Evolutionary conservation across 108 stramenopile species (phyloP), one percentile per base, ranked within the genome.

Genomic region (Hondaea fermentalgiana): DNA sequence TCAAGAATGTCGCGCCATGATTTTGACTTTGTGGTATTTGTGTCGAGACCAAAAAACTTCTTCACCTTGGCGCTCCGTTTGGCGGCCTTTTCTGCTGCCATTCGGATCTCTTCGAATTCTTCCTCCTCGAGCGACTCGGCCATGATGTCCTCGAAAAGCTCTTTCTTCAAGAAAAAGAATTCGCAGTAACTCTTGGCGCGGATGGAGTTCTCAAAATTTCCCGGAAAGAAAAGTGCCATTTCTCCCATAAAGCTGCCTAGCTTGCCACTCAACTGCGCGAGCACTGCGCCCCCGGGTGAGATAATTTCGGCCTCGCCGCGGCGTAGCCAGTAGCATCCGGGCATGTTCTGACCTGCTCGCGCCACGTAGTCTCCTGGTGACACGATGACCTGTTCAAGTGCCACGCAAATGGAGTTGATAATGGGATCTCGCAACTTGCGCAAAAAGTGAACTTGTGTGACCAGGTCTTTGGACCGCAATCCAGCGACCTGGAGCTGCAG

Each of bases 131-230:
- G 57, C 21, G 57, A 59, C 28, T 87, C 57, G 16, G 87, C 58
- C 23, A 87, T 23, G 57, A 87, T 87, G 57, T 58, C 87, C 29
- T 59, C 28, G 87, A 87, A 87, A 12, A 35, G 23, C 19, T 58
- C 57, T 35, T 57, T 59, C 25, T 28, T 25, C 29, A 87, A 43
- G 42, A 87, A 43, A 44, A 87, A 59, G 58, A 87, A 57, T 35
- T 87, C 87, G 44, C 57, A 57, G 87, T 87, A 87, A 17, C 29
- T 59, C 58, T 87, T 87, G 23, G 87, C 87, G 12, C 87, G 55
- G 42, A 87, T 59, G n/a, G 55, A 57, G 57, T 57, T 58, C 16
- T 87, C 87, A 5, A 28, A 87, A 6, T 16, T 25, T 21, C 23
- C 58, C n/a, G 55, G 28, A 19, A 58, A 57, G 58, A 58, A 59